Conservation (phyloP, 2,329 filamentous ascomycete genomes). For the Colletotrichum sp. region DNA sequence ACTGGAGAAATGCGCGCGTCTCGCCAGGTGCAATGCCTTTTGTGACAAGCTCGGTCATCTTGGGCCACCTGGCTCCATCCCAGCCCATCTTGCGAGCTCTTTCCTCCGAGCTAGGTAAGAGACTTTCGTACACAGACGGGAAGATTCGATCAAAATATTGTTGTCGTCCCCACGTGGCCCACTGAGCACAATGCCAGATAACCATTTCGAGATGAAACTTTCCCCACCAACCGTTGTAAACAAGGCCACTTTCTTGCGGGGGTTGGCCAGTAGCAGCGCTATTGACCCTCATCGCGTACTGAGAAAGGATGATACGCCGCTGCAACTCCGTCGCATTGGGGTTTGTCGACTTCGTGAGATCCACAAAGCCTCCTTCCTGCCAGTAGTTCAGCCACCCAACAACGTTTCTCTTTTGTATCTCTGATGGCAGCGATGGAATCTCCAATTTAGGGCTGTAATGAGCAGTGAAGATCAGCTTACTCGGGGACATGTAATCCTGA, state of each 20-base stretch:
- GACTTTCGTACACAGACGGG: constrained; percentile 49
- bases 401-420: constrained; percentile 27
- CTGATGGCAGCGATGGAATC: constrained; percentile 26
- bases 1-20: constrained; percentile 64
- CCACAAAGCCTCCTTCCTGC: constrained; percentile 43
- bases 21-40: constrained; percentile 46
- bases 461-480: constrained; percentile 33
- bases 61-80: constrained; percentile 47
- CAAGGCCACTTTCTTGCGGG: constrained; percentile 5
- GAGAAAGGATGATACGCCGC: constrained; percentile 35
- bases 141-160: constrained; percentile 38
- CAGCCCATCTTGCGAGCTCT: constrained; percentile 45
- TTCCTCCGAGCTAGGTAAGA: constrained; percentile 40
- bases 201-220: constrained; percentile 48
- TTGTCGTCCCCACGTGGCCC: constrained; percentile 41
- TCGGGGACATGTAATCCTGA: not conserved
- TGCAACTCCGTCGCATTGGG: constrained; percentile 43
- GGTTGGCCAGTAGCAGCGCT: constrained; percentile 33
- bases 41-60: constrained; percentile 29
- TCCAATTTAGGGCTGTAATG: constrained; percentile 33
- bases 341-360: constrained; percentile 39
- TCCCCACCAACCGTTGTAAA: constrained; percentile 40
- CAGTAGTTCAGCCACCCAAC: constrained; percentile 39
- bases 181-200: constrained; percentile 45
- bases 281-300: constrained; percentile 47